Evolutionary conservation across 2,329 filamentous ascomycete species (phyloP).

Genomic region (Fusarium coicis): DNA sequence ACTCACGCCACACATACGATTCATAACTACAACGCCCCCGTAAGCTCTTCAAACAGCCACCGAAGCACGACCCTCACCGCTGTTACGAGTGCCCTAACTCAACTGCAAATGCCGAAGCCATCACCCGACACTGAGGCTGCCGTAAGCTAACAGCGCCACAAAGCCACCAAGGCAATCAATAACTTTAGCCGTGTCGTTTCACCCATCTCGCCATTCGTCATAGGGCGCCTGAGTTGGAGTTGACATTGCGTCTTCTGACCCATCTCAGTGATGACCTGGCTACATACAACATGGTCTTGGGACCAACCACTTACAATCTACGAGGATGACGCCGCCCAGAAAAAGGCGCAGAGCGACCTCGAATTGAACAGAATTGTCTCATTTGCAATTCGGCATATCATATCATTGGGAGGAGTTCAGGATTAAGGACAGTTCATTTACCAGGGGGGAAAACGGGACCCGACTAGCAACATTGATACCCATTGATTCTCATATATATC

Average conservation of each 20-base stretch:
- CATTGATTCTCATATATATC: slow-evolving; percentile 7
- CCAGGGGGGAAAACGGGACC: slow-evolving; percentile 10
- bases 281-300: not conserved
- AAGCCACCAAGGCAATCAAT: not conserved
- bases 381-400: not conserved
- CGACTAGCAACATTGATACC: slow-evolving; percentile 24
- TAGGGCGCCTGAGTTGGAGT: not conserved
- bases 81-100: not conserved
- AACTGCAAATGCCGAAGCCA: slow-evolving; percentile 12
- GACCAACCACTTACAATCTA: not conserved
- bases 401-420: slow-evolving; percentile 26
- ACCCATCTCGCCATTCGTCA: not conserved
- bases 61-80: not conserved
- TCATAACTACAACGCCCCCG: not conserved
- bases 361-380: not conserved
- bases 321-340: not conserved
- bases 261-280: not conserved
- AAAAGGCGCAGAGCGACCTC: not conserved
- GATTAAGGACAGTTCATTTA: not conserved
- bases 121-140: not conserved
- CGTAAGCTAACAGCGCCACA: not conserved
- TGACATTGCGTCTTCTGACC: not conserved
- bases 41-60: not conserved
- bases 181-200: not conserved
- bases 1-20: not conserved